phyloP scores from a whole-genome alignment of 1,284 basidiomycete genomes.

The Gomphus bonarii region DNA sequence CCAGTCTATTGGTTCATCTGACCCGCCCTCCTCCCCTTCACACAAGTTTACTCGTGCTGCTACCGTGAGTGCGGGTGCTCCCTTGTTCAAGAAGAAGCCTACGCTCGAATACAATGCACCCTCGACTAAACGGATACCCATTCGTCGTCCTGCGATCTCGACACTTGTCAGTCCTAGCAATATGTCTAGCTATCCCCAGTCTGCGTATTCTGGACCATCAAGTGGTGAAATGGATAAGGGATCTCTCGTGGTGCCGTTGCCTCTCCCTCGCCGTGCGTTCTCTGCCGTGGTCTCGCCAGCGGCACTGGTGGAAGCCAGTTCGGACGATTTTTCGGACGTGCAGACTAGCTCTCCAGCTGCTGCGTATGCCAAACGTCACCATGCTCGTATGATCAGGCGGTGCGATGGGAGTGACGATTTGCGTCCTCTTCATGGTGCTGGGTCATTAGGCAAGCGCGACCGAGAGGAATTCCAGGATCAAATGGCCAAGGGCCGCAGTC shows the following conservation, averaged over 20 bases:
- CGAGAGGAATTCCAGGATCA: constrained; percentile 20
- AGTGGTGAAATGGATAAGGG: constrained; percentile 12
- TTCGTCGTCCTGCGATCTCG: constrained; percentile 56
- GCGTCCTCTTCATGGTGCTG: constrained; percentile 52
- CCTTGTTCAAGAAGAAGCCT: constrained; percentile 43
- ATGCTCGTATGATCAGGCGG: constrained; percentile 59
- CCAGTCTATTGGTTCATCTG: constrained; percentile 40
- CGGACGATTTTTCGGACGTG: constrained; percentile 43
- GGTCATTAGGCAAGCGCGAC: constrained; percentile 33
- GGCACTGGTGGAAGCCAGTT: constrained; percentile 24
- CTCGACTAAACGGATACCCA: constrained; percentile 41
- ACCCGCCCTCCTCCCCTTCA: constrained; percentile 52
- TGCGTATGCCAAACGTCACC: constrained; percentile 64
- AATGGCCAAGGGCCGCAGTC: constrained; percentile 26
- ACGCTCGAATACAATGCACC: constrained; percentile 46
- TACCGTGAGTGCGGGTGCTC: constrained; percentile 22
- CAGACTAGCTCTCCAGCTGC: constrained; percentile 56
- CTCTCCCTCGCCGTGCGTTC: constrained; percentile 57
- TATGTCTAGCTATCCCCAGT: constrained; percentile 26
- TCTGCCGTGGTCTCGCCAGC: constrained; percentile 52
- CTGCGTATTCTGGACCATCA: constrained; percentile 22
- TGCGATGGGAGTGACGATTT: constrained; percentile 75
- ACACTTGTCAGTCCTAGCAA: constrained; percentile 36
- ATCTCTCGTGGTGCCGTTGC: constrained; percentile 22
- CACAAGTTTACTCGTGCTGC: constrained; percentile 53